Evolutionary conservation across 371 early-diverging fungal genomes (phyloP).

Genomic region (Mortierella sp.): DNA sequence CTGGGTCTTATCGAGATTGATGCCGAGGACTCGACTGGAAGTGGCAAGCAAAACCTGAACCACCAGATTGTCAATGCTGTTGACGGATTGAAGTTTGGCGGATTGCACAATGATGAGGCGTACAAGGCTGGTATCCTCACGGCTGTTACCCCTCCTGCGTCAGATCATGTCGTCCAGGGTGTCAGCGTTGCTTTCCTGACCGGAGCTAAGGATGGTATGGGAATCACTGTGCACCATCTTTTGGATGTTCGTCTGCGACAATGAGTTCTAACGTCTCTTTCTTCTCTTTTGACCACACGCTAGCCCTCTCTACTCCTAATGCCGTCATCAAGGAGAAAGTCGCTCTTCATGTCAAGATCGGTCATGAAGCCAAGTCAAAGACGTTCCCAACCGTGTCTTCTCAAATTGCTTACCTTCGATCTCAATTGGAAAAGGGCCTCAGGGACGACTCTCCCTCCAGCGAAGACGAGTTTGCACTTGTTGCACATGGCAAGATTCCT

Average conservation of each 20-base stretch:
- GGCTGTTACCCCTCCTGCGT: conserved; percentile 63
- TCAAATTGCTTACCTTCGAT: conserved; percentile 71
- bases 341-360: conserved; percentile 73
- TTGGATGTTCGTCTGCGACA: no score
- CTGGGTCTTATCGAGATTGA: conserved; percentile 70
- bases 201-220: conserved; percentile 55
- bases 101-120: conserved; percentile 66
- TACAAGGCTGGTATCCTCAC: conserved; percentile 71
- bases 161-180: conserved; percentile 57
- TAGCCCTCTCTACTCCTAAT: conserved; percentile 44
- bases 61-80: conserved; percentile 55
- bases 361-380: conserved; percentile 58
- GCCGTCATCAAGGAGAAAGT: conserved; percentile 67
- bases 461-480: conserved; percentile 37
- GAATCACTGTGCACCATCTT: no score
- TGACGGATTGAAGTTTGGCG: conserved; percentile 71
- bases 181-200: conserved; percentile 68
- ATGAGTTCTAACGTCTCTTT: background rate
- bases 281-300: conserved; percentile 16
- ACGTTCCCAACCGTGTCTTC: conserved; percentile 69
- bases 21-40: conserved; percentile 63
- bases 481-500: conserved; percentile 71
- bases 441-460: conserved; percentile 35
- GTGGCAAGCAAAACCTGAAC: conserved; percentile 54
- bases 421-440: conserved; percentile 21